Conservation (phyloP, 2,329 filamentous ascomycete species). For the Xylariaceae sp. region DNA sequence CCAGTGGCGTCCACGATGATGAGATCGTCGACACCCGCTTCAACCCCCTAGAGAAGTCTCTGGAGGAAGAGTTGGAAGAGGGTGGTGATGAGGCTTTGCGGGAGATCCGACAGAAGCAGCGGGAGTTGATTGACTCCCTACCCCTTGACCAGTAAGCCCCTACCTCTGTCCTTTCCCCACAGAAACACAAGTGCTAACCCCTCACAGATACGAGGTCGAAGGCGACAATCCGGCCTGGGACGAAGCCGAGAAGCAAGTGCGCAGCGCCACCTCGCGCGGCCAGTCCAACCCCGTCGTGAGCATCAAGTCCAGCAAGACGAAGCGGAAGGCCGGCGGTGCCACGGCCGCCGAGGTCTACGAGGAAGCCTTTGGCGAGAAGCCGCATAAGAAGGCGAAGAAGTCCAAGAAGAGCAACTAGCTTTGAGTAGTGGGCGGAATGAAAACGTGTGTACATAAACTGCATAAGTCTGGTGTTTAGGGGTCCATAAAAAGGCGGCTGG, state of each 20-base stretch:
- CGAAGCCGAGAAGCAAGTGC: conserved; percentile 71
- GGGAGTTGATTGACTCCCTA: conserved; percentile 82
- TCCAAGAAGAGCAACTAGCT: conserved; percentile 40
- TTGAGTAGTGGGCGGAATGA: not conserved
- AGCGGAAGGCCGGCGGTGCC: conserved; percentile 60
- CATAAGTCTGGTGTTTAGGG: too few relatives aligned
- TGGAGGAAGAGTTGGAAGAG: conserved; percentile 80
- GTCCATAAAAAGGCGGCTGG: too few relatives aligned
- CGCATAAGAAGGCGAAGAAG: conserved; percentile 46
- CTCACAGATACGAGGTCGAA: conserved; percentile 59
- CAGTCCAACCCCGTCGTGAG: conserved; percentile 64
- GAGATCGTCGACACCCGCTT: conserved; percentile 62
- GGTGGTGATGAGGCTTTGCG: conserved; percentile 71
- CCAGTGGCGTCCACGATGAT: conserved; percentile 62
- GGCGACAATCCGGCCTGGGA: conserved; percentile 58
- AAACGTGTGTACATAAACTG: too few relatives aligned
- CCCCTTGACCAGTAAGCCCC: conserved; percentile 75
- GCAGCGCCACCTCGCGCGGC: conserved; percentile 49
- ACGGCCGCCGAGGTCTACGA: conserved; percentile 60
- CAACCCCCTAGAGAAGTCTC: conserved; percentile 61
- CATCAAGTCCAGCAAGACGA: conserved; percentile 71
- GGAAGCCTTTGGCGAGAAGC: conserved; percentile 50
- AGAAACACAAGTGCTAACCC: not conserved
- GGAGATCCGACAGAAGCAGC: conserved; percentile 71
- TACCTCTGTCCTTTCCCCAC: not conserved